A percentile compares a stretch with the other conserved stretches of the same genome.
These are phyloP conservation scores for Boletus subparvulus DNA, from an alignment of 768 basidiomycete species.

Conservation along the genomic window DNA sequence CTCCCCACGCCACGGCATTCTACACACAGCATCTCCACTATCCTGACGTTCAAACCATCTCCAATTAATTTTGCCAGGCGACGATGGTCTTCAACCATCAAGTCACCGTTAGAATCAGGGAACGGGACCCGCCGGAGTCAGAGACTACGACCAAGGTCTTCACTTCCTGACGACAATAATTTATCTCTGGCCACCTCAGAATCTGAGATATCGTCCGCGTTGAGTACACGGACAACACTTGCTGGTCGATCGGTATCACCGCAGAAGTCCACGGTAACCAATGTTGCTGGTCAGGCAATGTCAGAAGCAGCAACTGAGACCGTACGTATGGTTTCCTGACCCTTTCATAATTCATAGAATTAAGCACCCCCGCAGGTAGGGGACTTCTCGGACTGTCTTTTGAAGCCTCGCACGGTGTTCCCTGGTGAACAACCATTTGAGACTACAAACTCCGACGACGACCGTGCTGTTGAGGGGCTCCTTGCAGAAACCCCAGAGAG, in stretches of 20 bases:
- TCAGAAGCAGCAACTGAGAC: constrained; percentile 29
- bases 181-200: constrained; percentile 27
- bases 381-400: constrained; percentile 23
- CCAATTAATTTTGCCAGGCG: constrained; percentile 64
- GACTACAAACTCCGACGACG: constrained; percentile 37
- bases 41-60: constrained; percentile 58
- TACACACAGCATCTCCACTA: constrained; percentile 33
- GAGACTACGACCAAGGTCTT: constrained; percentile 33
- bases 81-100: constrained; percentile 51
- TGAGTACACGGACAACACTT: constrained; percentile 32
- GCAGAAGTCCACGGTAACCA: constrained; percentile 27
- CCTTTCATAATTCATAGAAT: constrained; percentile 30
- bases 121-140: constrained; percentile 35
- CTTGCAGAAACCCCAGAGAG: constrained; percentile 34
- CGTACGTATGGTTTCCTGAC: constrained; percentile 30
- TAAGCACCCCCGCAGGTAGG: constrained; percentile 31
- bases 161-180: constrained; percentile 31
- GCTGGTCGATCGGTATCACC: constrained; percentile 35
- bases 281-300: constrained; percentile 21
- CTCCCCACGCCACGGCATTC: constrained; percentile 24
- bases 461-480: constrained; percentile 34
- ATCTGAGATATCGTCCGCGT: constrained; percentile 30
- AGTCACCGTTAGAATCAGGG: constrained; percentile 37
- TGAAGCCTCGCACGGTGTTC: constrained; percentile 29
- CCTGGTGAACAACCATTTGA: constrained; percentile 34